Base-by-base conservation (phyloP, 2,329 filamentous ascomycete species). In the Myriosclerotinia duriaeana region DNA sequence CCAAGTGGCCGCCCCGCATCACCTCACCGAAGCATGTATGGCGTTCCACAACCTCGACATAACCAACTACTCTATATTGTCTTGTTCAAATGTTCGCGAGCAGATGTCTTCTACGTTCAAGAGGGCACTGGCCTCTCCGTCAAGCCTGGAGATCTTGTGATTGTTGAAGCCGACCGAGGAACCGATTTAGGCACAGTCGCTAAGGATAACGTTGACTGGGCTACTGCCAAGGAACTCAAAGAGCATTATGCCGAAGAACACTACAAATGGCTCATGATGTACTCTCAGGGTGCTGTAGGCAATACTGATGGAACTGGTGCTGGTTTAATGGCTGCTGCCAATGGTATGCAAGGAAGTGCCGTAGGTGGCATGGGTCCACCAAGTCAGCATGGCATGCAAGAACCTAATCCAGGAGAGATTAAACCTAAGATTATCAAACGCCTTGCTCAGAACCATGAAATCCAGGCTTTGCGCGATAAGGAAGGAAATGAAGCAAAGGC, bases 251-350 rank as follows among this genome's bases (percentile, higher is more conserved):
- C 91, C 2, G 92, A 97, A 76, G 93, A 98, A 76, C 95, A 99
- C 77, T 97, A 97, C 80, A 93, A 93, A 75, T 98, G 94, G 92
- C 84, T 99, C 64, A 97, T 98, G 90, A 95, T 98, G 91, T 99
- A 97, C 78, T 97, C 93, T 1, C 89, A 93, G 77, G 91, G 87
- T 75, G 91, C 86, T 9, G 85, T 84, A 46, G 84, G 83, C 30
- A 84, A 83, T 30, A 83, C 87, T 66, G 87, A 89, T 69, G 84
- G 85, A 34, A 80, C 84, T 8, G 83, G 85, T 46, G 83, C 84
- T 62, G 87, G 89, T 38, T 81, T 88, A 63, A 84, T 89, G 78
- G 84, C 88, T 12, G 84, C 85, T 17, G 81, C 88, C 17, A 87
- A 84, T 72, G 84, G 86, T 55, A 80, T 88, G 68, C 86, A 88